Evolutionary conservation across 257 asterid genomes (phyloP), one percentile per base, ranked within the genome.

Genomic region (Nicotiana noctiflora): DNA sequence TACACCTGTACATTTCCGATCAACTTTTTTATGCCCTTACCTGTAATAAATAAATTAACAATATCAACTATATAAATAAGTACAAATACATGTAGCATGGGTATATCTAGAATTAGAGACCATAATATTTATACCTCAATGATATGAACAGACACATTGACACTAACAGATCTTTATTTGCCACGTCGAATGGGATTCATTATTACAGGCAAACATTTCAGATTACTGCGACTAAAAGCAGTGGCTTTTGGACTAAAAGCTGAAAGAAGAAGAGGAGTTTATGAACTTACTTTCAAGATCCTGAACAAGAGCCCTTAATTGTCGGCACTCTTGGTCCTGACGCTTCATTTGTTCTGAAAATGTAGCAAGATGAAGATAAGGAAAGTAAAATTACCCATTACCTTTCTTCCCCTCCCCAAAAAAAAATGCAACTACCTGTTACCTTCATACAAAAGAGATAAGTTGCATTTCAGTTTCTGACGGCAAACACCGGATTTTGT

Each of bases 271-370:
- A 77, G 44, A 74, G 61, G 23, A 46, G 49, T 79, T 60, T 13
- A 27, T 59, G 79, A 66, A 83, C 93, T 88, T 90, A 94, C 98
- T 88, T 88, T 94, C 90, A 25, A 94, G 93, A 85, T 90, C 98
- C 84, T 94, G 96, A 86, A 94, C 96, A 82, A 94, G 98, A 40
- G 87, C 87, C 86, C 91, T 90, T 87, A 93, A 85, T 80, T 91
- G 97, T 77, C 87, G 79, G 85, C 98, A 94, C 83, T 93, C 97
- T 86, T 83, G 85, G 53, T 89, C 91, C 85, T 84, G 91, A 10
- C 89, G 96, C 84, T 87, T 90, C 88, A 68, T 89, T 81, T 87
- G 92, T 82, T 93, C 98, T 94, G 98, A 81, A 89, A 87, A 85
- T 68, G 66, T 81, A 84, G 80, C 83, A 85, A 23, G 68, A 79